These are phyloP conservation scores for Arachis hypogaea DNA, from an alignment of 306 rosid genomes.

Conservation along the genomic window DNA sequence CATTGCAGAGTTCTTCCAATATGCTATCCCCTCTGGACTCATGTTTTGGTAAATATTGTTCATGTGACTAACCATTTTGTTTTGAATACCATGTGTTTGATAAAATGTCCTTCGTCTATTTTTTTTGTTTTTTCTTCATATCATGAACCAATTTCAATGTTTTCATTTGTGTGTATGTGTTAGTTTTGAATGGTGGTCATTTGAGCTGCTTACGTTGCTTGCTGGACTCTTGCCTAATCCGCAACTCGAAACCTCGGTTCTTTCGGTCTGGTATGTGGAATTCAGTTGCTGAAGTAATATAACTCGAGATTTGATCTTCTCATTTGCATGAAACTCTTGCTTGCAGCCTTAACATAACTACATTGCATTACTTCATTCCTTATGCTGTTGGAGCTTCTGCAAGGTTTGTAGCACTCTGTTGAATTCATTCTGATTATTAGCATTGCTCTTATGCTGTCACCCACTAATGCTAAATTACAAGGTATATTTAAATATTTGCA, in stretches of 20 bases:
- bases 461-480: no score
- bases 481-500: no score
- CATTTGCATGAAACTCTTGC: conserved; percentile 13
- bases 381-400: conserved; percentile 57
- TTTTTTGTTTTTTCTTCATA: not conserved
- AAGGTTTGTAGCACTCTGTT: conserved; percentile 36
- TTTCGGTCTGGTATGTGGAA: conserved; percentile 58
- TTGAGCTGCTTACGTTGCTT: conserved; percentile 62
- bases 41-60: conserved; percentile 47
- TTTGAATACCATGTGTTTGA: no score
- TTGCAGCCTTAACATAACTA: conserved; percentile 54
- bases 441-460: no score
- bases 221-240: conserved; percentile 72
- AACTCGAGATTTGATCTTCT: conserved; percentile 11
- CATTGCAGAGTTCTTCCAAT: conserved; percentile 47
- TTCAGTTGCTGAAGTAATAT: not conserved
- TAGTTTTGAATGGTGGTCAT: conserved; percentile 82
- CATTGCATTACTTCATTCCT: conserved; percentile 51
- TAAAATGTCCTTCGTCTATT: no score
- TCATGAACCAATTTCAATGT: not conserved
- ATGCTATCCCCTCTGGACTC: conserved; percentile 53
- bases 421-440: no score
- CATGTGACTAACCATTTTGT: not conserved
- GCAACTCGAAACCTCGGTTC: conserved; percentile 65
- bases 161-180: not conserved